Conservation (phyloP, 163 green algal species). For the Prototheca stagnorum region DNA sequence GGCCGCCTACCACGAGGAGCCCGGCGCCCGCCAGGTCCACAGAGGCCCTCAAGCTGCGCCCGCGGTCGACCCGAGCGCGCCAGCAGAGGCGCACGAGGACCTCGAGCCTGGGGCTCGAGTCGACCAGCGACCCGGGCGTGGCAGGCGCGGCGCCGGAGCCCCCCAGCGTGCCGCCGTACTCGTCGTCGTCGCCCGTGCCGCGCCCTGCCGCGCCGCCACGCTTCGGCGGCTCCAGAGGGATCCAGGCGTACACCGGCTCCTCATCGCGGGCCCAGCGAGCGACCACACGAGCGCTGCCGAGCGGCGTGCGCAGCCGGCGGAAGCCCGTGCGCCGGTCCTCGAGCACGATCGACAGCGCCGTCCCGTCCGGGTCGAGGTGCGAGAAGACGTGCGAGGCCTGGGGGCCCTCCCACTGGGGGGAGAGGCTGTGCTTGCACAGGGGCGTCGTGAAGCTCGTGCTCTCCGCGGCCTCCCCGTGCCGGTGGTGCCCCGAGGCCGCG, state of each 20-base stretch:
- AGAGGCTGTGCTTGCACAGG: constrained; percentile 15
- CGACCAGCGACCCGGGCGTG: neutral
- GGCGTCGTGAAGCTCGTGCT: too few species aligned
- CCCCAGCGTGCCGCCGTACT: too few species aligned
- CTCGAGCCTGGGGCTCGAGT: constrained; percentile 22
- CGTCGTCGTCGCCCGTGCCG: neutral
- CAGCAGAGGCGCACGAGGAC: constrained; percentile 53
- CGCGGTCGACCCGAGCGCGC: constrained; percentile 27
- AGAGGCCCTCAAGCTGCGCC: constrained; percentile 25
- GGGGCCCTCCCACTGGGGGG: neutral
- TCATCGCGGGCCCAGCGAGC: constrained; percentile 7
- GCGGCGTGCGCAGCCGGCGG: constrained; percentile 4
- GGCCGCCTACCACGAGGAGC: constrained; percentile 37
- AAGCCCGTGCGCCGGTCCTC: constrained; percentile 19
- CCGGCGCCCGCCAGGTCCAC: constrained; percentile 37
- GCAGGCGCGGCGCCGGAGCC: neutral
- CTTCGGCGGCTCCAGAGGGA: constrained; percentile 16
- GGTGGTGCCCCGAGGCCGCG: neutral
- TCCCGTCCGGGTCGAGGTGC: constrained; percentile 16
- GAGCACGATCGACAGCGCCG: constrained; percentile 18
- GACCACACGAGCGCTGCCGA: constrained; percentile 17
- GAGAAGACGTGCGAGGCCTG: constrained; percentile 1
- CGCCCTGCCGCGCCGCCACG: neutral
- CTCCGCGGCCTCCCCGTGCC: neutral
- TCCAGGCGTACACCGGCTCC: constrained; percentile 32